These are phyloP conservation scores for Solanum peruvianum DNA, from an alignment of 257 asterid species.

Conservation along the genomic window DNA sequence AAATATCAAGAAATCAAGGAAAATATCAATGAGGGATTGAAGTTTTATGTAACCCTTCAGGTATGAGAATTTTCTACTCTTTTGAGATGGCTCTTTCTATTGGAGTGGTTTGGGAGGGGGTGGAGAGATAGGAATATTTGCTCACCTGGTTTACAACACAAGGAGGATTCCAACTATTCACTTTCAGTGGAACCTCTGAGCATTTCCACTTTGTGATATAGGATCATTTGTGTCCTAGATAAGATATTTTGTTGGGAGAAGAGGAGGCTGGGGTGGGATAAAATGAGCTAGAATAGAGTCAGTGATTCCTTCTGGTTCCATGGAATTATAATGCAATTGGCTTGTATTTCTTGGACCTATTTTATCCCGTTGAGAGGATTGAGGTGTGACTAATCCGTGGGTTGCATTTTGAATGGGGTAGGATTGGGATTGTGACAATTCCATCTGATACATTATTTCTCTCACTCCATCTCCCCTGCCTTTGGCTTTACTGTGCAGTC, in stretches of 20 bases:
- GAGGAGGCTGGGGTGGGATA: neutral
- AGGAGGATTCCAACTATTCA: neutral
- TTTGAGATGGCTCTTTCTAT: neutral
- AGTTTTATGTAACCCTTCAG: constrained; percentile 94
- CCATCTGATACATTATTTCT: neutral
- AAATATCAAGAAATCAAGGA: constrained; percentile 86
- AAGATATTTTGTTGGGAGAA: neutral
- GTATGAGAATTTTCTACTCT: constrained; percentile 22
- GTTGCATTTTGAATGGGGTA: neutral
- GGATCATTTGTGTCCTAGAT: neutral
- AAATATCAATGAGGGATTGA: constrained; percentile 90
- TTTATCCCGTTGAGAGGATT: neutral
- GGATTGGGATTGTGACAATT: neutral
- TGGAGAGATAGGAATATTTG: neutral
- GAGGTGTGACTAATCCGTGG: neutral
- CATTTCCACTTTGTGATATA: neutral
- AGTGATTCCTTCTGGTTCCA: neutral
- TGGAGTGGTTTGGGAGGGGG: neutral
- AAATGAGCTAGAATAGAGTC: neutral
- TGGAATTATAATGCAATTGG: neutral
- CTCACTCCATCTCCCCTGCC: neutral
- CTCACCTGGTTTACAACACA: neutral
- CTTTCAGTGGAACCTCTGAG: neutral
- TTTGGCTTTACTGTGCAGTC: neutral
- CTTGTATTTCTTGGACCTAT: neutral